These are phyloP conservation scores for Theileria parva DNA, from an alignment of 169 alveolate species.

Conservation along the genomic window DNA sequence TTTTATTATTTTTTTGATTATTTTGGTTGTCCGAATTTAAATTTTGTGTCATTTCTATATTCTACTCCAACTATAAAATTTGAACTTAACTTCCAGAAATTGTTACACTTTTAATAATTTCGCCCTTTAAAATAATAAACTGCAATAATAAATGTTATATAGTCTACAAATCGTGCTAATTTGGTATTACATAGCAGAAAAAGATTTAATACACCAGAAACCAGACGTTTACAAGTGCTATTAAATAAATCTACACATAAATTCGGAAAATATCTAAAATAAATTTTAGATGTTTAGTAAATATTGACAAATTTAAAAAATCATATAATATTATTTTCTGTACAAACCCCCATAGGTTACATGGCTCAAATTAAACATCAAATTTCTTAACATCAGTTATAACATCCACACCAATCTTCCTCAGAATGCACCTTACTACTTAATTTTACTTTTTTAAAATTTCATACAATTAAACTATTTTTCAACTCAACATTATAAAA, in stretches of 20 bases:
- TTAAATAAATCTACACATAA: slow-evolving; percentile 3
- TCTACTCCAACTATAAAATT: not conserved
- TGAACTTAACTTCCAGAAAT: not conserved
- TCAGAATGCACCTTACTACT: not conserved
- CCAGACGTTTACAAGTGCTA: not conserved
- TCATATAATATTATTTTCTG: not conserved
- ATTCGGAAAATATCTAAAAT: not conserved
- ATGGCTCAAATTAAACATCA: not conserved
- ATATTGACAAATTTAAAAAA: not conserved
- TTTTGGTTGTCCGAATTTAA: not conserved
- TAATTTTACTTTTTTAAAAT: no score
- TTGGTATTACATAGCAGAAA: not conserved
- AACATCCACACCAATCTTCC: not conserved
- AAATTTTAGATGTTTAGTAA: slow-evolving; percentile 1
- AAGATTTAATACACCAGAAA: not conserved
- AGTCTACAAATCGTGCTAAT: not conserved
- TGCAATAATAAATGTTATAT: slow-evolving; percentile 1
- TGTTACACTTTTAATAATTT: no score
- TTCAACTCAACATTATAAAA: not conserved
- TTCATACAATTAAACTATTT: not conserved
- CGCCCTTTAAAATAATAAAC: not conserved
- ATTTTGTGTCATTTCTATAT: slow-evolving; percentile 3
- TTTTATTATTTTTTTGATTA: slow-evolving; percentile 6
- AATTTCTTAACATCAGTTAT: not conserved
- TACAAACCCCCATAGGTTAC: not conserved